These are phyloP conservation scores for Lindgomyces ingoldianus DNA, from an alignment of 495 filamentous ascomycete genomes.

Conservation along the genomic window DNA sequence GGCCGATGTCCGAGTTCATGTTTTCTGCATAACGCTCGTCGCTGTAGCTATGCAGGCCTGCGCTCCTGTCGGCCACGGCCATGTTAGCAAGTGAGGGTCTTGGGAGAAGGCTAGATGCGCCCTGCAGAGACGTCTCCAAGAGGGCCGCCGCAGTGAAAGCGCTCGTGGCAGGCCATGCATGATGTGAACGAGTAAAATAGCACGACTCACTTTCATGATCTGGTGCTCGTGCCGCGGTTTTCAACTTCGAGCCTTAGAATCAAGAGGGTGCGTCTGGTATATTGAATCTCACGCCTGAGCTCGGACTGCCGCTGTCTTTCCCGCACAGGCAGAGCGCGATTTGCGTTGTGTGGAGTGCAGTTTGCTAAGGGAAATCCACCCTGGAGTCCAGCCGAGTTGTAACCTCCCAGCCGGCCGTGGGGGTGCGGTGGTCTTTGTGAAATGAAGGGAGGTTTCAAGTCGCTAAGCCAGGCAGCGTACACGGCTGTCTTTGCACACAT, in stretches of 20 bases:
- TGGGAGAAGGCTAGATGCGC: not conserved
- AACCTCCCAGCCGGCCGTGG: not conserved
- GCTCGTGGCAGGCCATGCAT: slow-evolving; percentile 23
- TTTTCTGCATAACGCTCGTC: slow-evolving; percentile 36
- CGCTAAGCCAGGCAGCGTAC: slow-evolving; percentile 8
- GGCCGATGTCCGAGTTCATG: slow-evolving; percentile 37
- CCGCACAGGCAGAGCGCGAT: slow-evolving; percentile 12
- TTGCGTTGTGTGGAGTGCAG: not conserved
- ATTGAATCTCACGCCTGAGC: too few species aligned
- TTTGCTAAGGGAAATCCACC: slow-evolving; percentile 9
- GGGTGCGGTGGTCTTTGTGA: slow-evolving; percentile 1
- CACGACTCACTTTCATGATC: slow-evolving; percentile 36
- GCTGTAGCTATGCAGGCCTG: slow-evolving; percentile 1
- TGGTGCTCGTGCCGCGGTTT: not conserved
- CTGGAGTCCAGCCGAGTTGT: too few species aligned
- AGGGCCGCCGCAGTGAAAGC: not conserved
- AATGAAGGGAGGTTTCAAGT: not conserved
- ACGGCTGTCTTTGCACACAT: too few species aligned
- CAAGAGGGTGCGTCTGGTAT: not conserved
- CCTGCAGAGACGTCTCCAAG: not conserved
- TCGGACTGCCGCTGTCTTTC: not conserved
- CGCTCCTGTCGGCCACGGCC: slow-evolving; percentile 29
- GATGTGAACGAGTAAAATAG: slow-evolving; percentile 15
- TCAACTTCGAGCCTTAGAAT: not conserved
- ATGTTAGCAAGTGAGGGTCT: slow-evolving; percentile 23